These are phyloP conservation scores for Pilobolus umbonatus DNA, from an alignment of 192 early-diverging fungal genomes.

Conservation along the genomic window DNA sequence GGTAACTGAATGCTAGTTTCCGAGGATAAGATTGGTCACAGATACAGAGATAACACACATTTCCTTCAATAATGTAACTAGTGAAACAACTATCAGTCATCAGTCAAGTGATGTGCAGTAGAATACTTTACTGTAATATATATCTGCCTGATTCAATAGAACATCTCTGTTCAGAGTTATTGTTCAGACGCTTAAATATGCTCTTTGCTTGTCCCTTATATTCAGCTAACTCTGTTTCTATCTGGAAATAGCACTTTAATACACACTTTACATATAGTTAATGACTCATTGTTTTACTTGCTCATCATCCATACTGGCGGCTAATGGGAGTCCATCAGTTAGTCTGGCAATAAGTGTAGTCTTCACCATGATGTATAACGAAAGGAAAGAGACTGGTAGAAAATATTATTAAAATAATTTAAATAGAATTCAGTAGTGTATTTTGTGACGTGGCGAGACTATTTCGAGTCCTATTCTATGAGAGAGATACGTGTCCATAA, in stretches of 20 bases:
- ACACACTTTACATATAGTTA: not conserved
- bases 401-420: not conserved
- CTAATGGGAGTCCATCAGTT: slow-evolving; percentile 88
- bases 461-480: too few relatives aligned
- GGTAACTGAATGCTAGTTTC: slow-evolving; percentile 89
- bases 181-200: slow-evolving; percentile 84
- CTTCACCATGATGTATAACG: slow-evolving; percentile 69
- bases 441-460: slow-evolving; percentile 10
- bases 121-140: slow-evolving; percentile 73
- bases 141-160: slow-evolving; percentile 91
- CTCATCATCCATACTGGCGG: slow-evolving; percentile 94
- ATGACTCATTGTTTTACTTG: slow-evolving; percentile 46
- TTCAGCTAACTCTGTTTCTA: slow-evolving; percentile 80
- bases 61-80: slow-evolving; percentile 91
- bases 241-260: slow-evolving; percentile 27
- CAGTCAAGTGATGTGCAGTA: not conserved
- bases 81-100: not conserved
- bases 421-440: not conserved
- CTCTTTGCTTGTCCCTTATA: slow-evolving; percentile 92
- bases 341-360: slow-evolving; percentile 93
- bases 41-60: slow-evolving; percentile 92
- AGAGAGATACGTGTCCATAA: too few relatives aligned
- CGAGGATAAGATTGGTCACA: slow-evolving; percentile 91
- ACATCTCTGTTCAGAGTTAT: slow-evolving; percentile 84
- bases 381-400: not conserved